These are phyloP conservation scores for Buddleja alternifolia DNA, from an alignment of 257 asterid species.

Conservation along the genomic window DNA sequence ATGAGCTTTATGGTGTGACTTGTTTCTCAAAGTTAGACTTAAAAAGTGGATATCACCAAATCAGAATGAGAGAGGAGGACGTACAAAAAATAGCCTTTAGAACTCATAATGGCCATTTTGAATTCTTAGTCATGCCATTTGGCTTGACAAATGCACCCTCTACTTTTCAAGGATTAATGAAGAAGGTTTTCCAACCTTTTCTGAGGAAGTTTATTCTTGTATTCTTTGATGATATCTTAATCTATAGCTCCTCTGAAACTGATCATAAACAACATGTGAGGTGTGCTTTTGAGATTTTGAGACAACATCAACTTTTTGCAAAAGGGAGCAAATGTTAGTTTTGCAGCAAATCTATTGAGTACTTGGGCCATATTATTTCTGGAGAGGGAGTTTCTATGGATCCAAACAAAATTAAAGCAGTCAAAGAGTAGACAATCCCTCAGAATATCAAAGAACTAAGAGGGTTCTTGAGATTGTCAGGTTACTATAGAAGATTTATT, in stretches of 20 bases:
- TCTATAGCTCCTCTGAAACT: not conserved
- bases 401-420: not conserved
- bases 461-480: slow-evolving; percentile 27
- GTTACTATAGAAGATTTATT: slow-evolving; percentile 13
- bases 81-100: not conserved
- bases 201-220: slow-evolving; percentile 26
- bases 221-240: slow-evolving; percentile 22
- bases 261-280: not conserved
- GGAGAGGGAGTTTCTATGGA: slow-evolving; percentile 5
- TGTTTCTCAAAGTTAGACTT: slow-evolving; percentile 21
- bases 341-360: not conserved
- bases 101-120: slow-evolving; percentile 19
- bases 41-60: slow-evolving; percentile 16
- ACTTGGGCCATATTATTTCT: slow-evolving; percentile 20
- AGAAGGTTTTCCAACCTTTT: not conserved
- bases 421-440: slow-evolving; percentile 17
- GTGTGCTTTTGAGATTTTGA: rapidly evolving
- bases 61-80: not conserved
- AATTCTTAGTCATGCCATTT: slow-evolving; percentile 27
- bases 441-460: not conserved
- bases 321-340: slow-evolving; percentile 10
- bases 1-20: not conserved
- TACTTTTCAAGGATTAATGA: slow-evolving; percentile 18
- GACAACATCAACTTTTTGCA: not conserved
- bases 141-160: slow-evolving; percentile 32